These are phyloP conservation scores for Alnus rubra DNA, from an alignment of 306 rosid genomes.

Conservation along the genomic window DNA sequence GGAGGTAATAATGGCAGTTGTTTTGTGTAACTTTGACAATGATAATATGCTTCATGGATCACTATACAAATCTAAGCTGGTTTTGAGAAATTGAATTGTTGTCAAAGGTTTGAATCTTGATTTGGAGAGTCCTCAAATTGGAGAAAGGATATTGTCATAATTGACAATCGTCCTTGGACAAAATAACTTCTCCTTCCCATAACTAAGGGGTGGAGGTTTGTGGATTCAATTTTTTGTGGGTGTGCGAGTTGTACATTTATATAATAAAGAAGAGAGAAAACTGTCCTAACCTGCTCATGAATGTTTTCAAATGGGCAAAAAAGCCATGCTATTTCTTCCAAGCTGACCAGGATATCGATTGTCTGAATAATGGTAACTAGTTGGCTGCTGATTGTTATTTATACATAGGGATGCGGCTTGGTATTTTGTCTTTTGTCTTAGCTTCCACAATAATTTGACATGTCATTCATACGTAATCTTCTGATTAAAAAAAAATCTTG, in stretches of 20 bases:
- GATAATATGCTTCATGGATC: neutral
- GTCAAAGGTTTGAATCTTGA: neutral
- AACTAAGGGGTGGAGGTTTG: neutral
- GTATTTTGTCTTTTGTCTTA: no score
- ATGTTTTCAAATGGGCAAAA: no score
- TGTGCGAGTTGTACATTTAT: neutral
- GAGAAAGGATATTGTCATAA: slow-evolving; percentile 1
- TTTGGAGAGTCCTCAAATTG: neutral
- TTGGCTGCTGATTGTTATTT: no score
- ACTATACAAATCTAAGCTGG: neutral
- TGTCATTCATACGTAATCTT: no score
- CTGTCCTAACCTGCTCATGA: neutral
- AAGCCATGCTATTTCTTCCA: neutral
- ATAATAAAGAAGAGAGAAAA: neutral
- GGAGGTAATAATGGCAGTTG: neutral
- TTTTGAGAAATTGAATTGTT: neutral
- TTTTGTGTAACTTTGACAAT: neutral
- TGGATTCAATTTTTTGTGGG: neutral
- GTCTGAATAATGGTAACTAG: neutral
- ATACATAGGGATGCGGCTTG: no score
- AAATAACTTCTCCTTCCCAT: neutral
- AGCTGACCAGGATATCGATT: neutral
- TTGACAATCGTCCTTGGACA: neutral
- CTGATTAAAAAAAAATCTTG: no score
- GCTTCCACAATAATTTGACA: no score